These are phyloP conservation scores for Candida maris DNA, from an alignment of 805 yeast genomes.

Conservation along the genomic window DNA sequence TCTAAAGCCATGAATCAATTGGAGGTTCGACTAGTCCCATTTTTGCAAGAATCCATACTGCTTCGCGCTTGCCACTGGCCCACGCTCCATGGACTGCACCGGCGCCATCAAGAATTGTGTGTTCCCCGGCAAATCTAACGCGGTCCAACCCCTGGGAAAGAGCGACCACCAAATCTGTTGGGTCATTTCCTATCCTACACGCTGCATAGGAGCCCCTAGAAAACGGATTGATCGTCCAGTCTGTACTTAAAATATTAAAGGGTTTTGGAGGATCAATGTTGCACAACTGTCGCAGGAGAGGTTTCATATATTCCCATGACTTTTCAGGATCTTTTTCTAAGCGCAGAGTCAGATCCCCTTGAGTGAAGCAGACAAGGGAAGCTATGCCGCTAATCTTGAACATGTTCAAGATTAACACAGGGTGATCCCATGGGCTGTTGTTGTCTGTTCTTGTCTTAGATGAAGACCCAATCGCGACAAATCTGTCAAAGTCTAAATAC, in stretches of 20 bases:
- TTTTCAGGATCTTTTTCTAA: conserved; percentile 46
- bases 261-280: conserved; percentile 28
- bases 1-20: neutral
- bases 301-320: conserved; percentile 59
- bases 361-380: conserved; percentile 61
- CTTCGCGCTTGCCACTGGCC: conserved; percentile 51
- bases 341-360: conserved; percentile 67
- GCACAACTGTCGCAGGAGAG: conserved; percentile 37
- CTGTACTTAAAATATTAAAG: conserved; percentile 45
- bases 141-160: conserved; percentile 54
- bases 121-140: conserved; percentile 88
- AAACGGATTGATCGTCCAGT: conserved; percentile 81
- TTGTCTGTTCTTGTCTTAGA: conserved; percentile 9
- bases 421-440: conserved; percentile 48
- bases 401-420: conserved; percentile 58
- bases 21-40: conserved; percentile 18
- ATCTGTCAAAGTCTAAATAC: conserved; percentile 43
- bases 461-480: conserved; percentile 42
- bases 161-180: conserved; percentile 58
- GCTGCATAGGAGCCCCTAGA: conserved; percentile 82
- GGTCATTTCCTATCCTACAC: conserved; percentile 64
- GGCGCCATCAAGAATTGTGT: conserved; percentile 78
- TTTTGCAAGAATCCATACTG: conserved; percentile 19
- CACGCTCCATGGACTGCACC: conserved; percentile 95
- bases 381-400: conserved; percentile 48